Conservation (phyloP, 1,139 yeast genomes). For the Hansenula sp. region DNA sequence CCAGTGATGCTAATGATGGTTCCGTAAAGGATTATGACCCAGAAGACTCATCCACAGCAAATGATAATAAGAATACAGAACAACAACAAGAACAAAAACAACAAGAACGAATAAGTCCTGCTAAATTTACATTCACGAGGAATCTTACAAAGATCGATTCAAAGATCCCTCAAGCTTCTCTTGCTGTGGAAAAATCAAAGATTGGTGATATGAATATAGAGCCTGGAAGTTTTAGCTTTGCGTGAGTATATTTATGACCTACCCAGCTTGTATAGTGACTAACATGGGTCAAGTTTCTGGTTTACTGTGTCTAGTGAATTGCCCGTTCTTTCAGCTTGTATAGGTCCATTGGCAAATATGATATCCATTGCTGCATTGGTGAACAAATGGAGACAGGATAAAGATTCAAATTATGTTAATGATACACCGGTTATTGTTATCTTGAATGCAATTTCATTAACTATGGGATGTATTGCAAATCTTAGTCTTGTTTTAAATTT, state of each 20-base stretch:
- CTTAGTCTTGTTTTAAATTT: slow-evolving; percentile 63
- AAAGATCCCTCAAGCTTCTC: not conserved
- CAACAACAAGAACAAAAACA: not conserved
- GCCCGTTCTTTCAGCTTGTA: slow-evolving; percentile 70
- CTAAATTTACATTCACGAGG: not conserved
- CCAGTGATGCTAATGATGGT: too few species aligned
- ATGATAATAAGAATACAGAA: too few species aligned
- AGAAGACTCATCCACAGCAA: too few species aligned
- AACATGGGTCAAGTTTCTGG: slow-evolving; percentile 35
- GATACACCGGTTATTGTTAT: slow-evolving; percentile 43
- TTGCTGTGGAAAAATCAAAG: slow-evolving; percentile 1
- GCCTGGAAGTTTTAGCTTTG: not conserved
- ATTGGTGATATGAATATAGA: slow-evolving; percentile 1
- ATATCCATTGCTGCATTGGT: slow-evolving; percentile 68
- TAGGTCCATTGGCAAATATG: slow-evolving; percentile 76
- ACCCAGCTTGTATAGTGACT: not conserved
- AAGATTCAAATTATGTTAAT: slow-evolving; percentile 19
- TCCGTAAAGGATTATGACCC: too few species aligned
- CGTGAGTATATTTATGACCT: not conserved
- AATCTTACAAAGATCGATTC: not conserved
- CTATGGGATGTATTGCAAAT: slow-evolving; percentile 64
- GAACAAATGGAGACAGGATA: slow-evolving; percentile 56
- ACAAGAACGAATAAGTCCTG: not conserved
- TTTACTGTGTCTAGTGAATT: slow-evolving; percentile 57
- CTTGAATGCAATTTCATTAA: slow-evolving; percentile 58